Evolutionary conservation across 1,139 yeast genomes (phyloP).

Genomic region (Debaryomyces sp.): DNA sequence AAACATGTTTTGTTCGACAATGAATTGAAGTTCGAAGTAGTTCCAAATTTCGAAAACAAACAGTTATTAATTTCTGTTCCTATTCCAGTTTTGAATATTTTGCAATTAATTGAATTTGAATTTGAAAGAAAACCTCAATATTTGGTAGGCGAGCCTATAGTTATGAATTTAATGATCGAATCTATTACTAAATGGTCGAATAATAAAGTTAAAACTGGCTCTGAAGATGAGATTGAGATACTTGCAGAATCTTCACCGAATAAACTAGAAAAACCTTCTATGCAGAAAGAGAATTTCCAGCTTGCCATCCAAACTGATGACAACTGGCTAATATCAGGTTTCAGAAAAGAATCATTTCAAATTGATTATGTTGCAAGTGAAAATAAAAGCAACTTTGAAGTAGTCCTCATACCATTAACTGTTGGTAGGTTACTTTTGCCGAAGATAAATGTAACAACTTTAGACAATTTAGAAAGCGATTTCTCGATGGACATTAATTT

Average conservation of each 20-base stretch:
- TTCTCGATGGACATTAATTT: constrained; percentile 62
- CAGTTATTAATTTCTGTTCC: constrained; percentile 51
- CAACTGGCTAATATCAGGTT: constrained; percentile 75
- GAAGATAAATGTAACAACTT: constrained; percentile 49
- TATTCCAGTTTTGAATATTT: constrained; percentile 52
- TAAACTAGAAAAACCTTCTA: constrained; percentile 9
- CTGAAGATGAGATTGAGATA: constrained; percentile 14
- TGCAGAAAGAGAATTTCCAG: constrained; percentile 25
- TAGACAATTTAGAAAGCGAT: constrained; percentile 26
- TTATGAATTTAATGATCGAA: constrained; percentile 43
- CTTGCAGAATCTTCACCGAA: constrained; percentile 32
- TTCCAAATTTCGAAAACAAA: constrained; percentile 12
- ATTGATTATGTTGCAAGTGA: constrained; percentile 23
- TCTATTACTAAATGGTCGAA: constrained; percentile 50
- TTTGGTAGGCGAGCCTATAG: constrained; percentile 66
- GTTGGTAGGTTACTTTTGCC: constrained; percentile 78
- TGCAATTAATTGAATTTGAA: constrained; percentile 52
- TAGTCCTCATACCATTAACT: constrained; percentile 70
- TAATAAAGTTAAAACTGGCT: constrained; percentile 5
- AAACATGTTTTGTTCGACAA: constrained; percentile 10
- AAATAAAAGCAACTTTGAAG: constrained; percentile 25
- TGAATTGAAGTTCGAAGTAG: constrained; percentile 1
- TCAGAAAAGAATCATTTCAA: constrained; percentile 51
- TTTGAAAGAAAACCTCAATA: constrained; percentile 44
- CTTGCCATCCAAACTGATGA: constrained; percentile 38